Evolutionary conservation across 176 grass and related monocot species (phyloP).

Genomic region (Phyllostachys edulis): DNA sequence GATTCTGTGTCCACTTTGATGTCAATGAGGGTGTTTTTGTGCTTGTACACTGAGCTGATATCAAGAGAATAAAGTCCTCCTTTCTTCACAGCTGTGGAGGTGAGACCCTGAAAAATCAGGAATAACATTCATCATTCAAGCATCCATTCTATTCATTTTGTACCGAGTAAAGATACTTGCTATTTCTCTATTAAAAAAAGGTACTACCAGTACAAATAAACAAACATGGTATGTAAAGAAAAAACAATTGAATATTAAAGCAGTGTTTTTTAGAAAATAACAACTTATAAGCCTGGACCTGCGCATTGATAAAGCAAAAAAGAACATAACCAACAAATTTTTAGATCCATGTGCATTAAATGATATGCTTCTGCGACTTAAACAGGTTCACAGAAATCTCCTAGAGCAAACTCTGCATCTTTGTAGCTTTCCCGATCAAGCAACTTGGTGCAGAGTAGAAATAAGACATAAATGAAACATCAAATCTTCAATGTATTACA

Average conservation of each 20-base stretch:
- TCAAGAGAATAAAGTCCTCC: conserved; percentile 85
- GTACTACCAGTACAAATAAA: background rate
- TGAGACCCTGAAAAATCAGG: conserved; percentile 58
- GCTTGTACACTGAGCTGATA: conserved; percentile 82
- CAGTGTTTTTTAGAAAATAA: background rate
- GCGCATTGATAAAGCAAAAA: too few species aligned
- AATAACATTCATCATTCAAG: background rate
- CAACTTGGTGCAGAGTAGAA: background rate
- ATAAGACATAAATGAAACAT: background rate
- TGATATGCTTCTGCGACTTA: background rate
- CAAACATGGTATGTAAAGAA: background rate
- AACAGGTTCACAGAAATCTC: background rate
- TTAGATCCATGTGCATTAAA: background rate
- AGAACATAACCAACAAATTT: too few species aligned
- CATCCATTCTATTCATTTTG: background rate
- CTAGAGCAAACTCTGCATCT: background rate
- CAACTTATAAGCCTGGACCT: too few species aligned
- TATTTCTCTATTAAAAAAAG: background rate
- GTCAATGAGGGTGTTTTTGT: conserved; percentile 74
- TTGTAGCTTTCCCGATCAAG: background rate
- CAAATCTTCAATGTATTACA: background rate
- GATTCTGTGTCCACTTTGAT: conserved; percentile 91
- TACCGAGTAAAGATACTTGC: background rate
- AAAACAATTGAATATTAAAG: background rate
- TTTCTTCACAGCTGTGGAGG: conserved; percentile 91